These are phyloP conservation scores for Tothia fuscella DNA, from an alignment of 2,329 filamentous ascomycete genomes.

Conservation along the genomic window DNA sequence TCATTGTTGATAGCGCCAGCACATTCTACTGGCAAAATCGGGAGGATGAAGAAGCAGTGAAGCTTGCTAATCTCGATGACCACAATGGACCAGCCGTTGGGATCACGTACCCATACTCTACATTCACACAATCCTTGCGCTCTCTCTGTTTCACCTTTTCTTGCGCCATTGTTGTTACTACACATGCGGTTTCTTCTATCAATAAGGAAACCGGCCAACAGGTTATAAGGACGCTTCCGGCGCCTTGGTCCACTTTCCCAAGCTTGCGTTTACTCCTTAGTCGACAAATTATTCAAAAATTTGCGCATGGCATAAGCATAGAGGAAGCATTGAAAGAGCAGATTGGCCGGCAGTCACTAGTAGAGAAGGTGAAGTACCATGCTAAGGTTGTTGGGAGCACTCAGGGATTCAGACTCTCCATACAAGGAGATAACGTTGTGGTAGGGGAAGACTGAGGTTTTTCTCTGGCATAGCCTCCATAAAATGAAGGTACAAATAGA, in stretches of 20 bases:
- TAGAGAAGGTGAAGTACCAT: too few species aligned
- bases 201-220: conserved; percentile 9
- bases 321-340: conserved; percentile 27
- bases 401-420: too few species aligned
- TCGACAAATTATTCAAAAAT: conserved; percentile 23
- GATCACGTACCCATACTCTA: conserved; percentile 1
- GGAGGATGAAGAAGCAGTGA: conserved; percentile 20
- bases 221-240: conserved; percentile 15
- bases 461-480: too few species aligned
- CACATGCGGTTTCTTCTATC: conserved; percentile 12
- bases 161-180: conserved; percentile 19
- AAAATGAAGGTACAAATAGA: too few species aligned
- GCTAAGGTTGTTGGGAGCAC: too few species aligned
- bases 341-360: too few species aligned
- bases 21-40: conserved; percentile 45
- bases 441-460: too few species aligned
- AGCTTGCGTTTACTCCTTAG: conserved; percentile 24
- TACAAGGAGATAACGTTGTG: too few species aligned
- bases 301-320: conserved; percentile 26
- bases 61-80: conserved; percentile 1
- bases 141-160: conserved; percentile 12
- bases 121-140: background rate
- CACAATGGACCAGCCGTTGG: background rate
- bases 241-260: conserved; percentile 19
- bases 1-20: conserved; percentile 44